Evolutionary conservation across 1,284 basidiomycete species (phyloP), one percentile per base, ranked within the genome.

Genomic region (Phaffia rhodozyma): DNA sequence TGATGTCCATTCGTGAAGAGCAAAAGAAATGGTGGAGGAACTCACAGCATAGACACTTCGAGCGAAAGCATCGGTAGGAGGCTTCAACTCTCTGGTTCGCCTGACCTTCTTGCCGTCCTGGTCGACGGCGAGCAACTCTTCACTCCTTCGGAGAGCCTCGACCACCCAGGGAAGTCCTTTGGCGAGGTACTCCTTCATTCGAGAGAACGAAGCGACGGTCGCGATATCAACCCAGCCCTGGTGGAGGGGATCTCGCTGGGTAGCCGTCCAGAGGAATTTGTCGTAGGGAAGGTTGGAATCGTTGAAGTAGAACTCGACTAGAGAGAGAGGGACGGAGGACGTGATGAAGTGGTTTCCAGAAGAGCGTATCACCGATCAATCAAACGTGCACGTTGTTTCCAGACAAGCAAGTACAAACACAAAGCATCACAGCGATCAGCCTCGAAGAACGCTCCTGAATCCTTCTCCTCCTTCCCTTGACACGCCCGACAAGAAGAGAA

Each of bases 281-380:
- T 97, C 96, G 71, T 86, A 93, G 18, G 96, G 94, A 58, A 98
- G 82, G 78, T 98, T 98, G 38, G 91, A 84, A 77, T 96, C 91
- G 60, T 88, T 88, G 77, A 98, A 93, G 81, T 98, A 98, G 77
- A 97, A 98, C 75, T 94, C 90, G 72, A 97, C 93, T 96, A 67
- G 32, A 54, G 53, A 47, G 13, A 49, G 29, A 30, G 21, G 27
- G 29, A n/a, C 21, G 59, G 57, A 58, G n/a, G 38, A 48, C 62
- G 25, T 76, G 67, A 73, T 80, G 29, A 65, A 74, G 11, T 11
- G 29, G 21, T 29, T 38, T 20, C 34, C n/a, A 18, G 34, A 43
- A 47, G 30, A 23, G 43, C 7, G 34, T 18, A 21, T 27, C 3
- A 38, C 9, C 32, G 32, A 34, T 34, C 32, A 34, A 5, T 4